Evolutionary conservation across 768 basidiomycete genomes (phyloP), one percentile per base, ranked within the genome.

Genomic region (Naganishia friedmannii): DNA sequence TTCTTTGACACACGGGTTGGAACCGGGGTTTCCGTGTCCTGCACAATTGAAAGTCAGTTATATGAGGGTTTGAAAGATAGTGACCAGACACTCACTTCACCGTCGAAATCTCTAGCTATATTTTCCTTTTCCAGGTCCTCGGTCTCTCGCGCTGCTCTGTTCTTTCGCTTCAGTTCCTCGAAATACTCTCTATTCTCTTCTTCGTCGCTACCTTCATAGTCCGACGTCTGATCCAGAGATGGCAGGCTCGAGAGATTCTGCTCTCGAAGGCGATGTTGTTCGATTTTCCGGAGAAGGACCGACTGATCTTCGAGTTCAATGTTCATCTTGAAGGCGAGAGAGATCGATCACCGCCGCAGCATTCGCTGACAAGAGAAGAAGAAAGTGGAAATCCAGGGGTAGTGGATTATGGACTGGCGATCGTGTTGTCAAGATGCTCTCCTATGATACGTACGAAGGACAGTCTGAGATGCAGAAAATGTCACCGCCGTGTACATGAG

Each of bases 241-340:
- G 65, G 65, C 17, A 66, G 19, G 19, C 48, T 53, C 5, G 65
- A 51, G 26, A 66, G 65, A 26, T 66, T 66, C 48, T 66, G 65
- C 42, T 66, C 65, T 21, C 48, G 48, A 66, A 53, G 65, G n/a
- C 65, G 65, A 21, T 54, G 65, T 31, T 31, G 48, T 42, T 66
- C 65, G 48, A 66, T 51, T 45, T 54, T 66, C 28, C 65, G 46
- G 9, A 66, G 65, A 10, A 66, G 46, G 48, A 66, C 65, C 48
- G 65, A 66, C 39, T 66, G 65, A n/a, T 66, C 65, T 48, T 66
- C 65, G 31, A 66, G 65, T 31, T 66, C 65, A 12, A 66, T 66
- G 31, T 66, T 66, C 48, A 54, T 66, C 32, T 66, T 63, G 39
- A n/a, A n/a, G 34, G n/a, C 17, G 21, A 34, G 34, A 34, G 4